Evolutionary conservation across 1,284 basidiomycete genomes (phyloP).

Genomic region (Meripilus lineatus): DNA sequence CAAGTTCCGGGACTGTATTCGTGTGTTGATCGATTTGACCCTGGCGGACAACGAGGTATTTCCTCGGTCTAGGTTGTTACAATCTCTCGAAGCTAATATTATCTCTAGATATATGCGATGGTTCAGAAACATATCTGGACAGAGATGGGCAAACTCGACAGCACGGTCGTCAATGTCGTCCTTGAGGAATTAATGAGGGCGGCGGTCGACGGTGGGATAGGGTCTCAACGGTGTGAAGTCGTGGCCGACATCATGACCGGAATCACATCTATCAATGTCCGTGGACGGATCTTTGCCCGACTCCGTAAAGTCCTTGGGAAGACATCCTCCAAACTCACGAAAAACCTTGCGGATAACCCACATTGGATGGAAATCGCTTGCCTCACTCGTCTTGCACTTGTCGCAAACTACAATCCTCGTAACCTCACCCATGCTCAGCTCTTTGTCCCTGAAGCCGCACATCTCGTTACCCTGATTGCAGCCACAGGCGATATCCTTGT

Average conservation of each 20-base stretch:
- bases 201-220: slow-evolving; percentile 77
- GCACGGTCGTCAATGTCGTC: slow-evolving; percentile 61
- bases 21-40: slow-evolving; percentile 72
- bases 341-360: slow-evolving; percentile 61
- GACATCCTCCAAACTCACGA: slow-evolving; percentile 60
- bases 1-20: slow-evolving; percentile 72
- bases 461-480: slow-evolving; percentile 72
- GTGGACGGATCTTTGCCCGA: slow-evolving; percentile 73
- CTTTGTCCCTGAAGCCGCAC: slow-evolving; percentile 78
- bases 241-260: slow-evolving; percentile 72
- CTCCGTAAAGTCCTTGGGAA: slow-evolving; percentile 75
- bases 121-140: slow-evolving; percentile 75
- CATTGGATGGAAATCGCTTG: slow-evolving; percentile 85
- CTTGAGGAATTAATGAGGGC: slow-evolving; percentile 76
- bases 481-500: slow-evolving; percentile 71
- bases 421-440: slow-evolving; percentile 66
- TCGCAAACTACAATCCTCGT: slow-evolving; percentile 65
- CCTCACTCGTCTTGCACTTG: slow-evolving; percentile 67
- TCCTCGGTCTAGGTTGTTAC: slow-evolving; percentile 1
- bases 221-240: slow-evolving; percentile 69
- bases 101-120: slow-evolving; percentile 54
- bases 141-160: slow-evolving; percentile 67
- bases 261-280: slow-evolving; percentile 71
- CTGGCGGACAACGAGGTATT: slow-evolving; percentile 64
- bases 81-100: slow-evolving; percentile 6